phyloP scores from a whole-genome alignment of 768 basidiomycete species.

The Tulasnella sp. region DNA sequence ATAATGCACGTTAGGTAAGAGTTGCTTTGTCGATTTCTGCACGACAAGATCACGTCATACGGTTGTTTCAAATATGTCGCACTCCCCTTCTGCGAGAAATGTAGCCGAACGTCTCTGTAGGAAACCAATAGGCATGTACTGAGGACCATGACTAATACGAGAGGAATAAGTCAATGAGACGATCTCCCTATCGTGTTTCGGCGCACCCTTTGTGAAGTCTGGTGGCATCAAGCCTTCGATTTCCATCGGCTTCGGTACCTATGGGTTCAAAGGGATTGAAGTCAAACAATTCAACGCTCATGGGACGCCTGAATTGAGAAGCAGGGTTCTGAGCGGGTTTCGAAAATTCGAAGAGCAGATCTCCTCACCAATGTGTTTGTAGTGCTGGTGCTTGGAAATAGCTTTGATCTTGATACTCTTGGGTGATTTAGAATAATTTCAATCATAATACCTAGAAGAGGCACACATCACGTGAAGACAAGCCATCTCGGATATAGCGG shows the following conservation, averaged over 20 bases:
- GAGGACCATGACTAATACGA: slow-evolving; percentile 66
- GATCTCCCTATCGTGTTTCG: neutral
- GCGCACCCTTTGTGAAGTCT: slow-evolving; percentile 54
- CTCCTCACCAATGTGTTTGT: slow-evolving; percentile 32
- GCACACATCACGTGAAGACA: neutral
- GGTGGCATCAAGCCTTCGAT: slow-evolving; percentile 72
- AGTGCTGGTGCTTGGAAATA: slow-evolving; percentile 32
- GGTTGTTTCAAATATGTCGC: slow-evolving; percentile 46
- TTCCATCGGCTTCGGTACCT: slow-evolving; percentile 86
- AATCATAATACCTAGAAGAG: neutral
- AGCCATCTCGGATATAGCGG: neutral
- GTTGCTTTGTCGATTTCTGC: slow-evolving; percentile 92
- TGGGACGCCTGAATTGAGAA: slow-evolving; percentile 19
- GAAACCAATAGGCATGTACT: slow-evolving; percentile 97
- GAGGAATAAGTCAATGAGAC: neutral
- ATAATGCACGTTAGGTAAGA: slow-evolving; percentile 96
- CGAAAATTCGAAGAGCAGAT: slow-evolving; percentile 29
- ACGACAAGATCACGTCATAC: slow-evolving; percentile 98
- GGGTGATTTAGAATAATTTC: neutral
- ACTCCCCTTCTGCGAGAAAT: slow-evolving; percentile 30
- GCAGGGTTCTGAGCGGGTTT: slow-evolving; percentile 34
- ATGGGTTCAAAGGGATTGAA: slow-evolving; percentile 94
- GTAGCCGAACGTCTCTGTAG: slow-evolving; percentile 47
- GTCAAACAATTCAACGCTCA: slow-evolving; percentile 80
- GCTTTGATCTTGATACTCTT: slow-evolving; percentile 27